Percentiles rank a stretch among this genome's conserved stretches.
These are phyloP conservation scores for Eutypa lata DNA, from an alignment of 2,329 filamentous ascomycete species.

Conservation along the genomic window DNA sequence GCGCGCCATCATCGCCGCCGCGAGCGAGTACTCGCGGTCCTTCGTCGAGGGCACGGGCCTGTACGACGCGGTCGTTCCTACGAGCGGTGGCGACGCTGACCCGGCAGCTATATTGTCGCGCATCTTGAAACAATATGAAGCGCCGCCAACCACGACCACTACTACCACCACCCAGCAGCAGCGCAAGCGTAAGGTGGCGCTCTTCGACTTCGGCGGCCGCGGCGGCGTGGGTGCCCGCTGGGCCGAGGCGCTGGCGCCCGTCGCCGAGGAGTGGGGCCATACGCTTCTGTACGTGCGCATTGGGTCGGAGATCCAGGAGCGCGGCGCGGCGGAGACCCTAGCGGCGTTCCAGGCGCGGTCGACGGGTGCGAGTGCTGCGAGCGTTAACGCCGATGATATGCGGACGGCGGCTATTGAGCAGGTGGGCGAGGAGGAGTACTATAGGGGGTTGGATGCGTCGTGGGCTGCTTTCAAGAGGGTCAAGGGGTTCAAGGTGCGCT, in stretches of 20 bases:
- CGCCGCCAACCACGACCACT: no score
- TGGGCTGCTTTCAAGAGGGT: conserved; percentile 15
- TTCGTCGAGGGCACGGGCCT: conserved; percentile 22
- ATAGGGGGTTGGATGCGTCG: conserved; percentile 11
- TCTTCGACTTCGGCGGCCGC: conserved; percentile 29
- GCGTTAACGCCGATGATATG: conserved; percentile 21
- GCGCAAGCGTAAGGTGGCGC: conserved; percentile 11
- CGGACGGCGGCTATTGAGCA: conserved; percentile 15
- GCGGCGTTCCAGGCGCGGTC: no score
- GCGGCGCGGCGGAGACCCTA: neutral
- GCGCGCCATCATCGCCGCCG: conserved; percentile 18
- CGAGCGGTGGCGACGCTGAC: conserved; percentile 12
- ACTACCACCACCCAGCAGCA: no score
- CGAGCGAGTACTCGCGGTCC: conserved; percentile 19
- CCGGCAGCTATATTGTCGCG: no score
- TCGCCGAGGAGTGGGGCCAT: neutral
- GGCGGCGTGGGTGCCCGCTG: conserved; percentile 15
- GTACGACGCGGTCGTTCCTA: conserved; percentile 18
- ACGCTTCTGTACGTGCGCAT: conserved; percentile 13
- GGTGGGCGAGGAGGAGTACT: conserved; percentile 22
- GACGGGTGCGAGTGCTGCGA: no score
- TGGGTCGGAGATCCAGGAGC: conserved; percentile 18
- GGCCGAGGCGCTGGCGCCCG: conserved; percentile 12
- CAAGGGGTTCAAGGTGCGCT: conserved; percentile 20
- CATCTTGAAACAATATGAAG: no score